Conservation (phyloP, 2,329 filamentous ascomycete species). For the Pseudocercospora fijiensis region DNA sequence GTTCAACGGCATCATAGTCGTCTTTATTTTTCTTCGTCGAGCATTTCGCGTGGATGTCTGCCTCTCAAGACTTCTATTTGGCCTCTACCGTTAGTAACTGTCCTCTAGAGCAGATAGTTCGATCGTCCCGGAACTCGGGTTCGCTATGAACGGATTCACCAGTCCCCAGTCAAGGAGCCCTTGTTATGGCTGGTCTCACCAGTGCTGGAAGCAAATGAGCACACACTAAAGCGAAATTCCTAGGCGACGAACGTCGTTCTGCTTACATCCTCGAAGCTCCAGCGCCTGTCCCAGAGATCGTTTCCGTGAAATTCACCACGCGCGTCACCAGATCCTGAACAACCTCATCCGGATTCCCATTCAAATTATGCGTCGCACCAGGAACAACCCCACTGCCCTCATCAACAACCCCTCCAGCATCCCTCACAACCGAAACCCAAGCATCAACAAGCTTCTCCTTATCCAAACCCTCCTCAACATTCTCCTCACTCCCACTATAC, state of each 20-base stretch:
- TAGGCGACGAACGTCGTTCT: background rate
- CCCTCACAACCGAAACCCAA: slow-evolving; percentile 53
- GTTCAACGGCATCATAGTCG: background rate
- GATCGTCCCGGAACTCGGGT: background rate
- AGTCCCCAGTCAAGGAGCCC: background rate
- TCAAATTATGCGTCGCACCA: slow-evolving; percentile 54
- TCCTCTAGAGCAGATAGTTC: too few relatives aligned
- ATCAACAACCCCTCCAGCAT: slow-evolving; percentile 50
- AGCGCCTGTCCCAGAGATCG: slow-evolving; percentile 24
- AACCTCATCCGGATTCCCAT: slow-evolving; percentile 48
- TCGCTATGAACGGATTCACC: background rate
- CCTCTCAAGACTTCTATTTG: background rate
- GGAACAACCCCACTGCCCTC: slow-evolving; percentile 49
- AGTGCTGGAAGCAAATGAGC: background rate
- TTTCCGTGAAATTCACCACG: slow-evolving; percentile 51
- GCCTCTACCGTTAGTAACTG: background rate
- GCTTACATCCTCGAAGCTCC: slow-evolving; percentile 10
- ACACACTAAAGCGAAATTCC: background rate
- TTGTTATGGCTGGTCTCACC: background rate
- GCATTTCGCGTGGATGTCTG: background rate
- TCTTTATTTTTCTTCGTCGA: background rate
- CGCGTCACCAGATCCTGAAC: slow-evolving; percentile 52
- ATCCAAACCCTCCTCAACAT: slow-evolving; percentile 59
- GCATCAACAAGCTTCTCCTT: slow-evolving; percentile 57
- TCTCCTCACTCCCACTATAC: slow-evolving; percentile 66